A percentile compares a stretch with the other conserved stretches of the same genome.
These are phyloP conservation scores for Acacia crassicarpa DNA, from an alignment of 306 rosid species.

Conservation along the genomic window DNA sequence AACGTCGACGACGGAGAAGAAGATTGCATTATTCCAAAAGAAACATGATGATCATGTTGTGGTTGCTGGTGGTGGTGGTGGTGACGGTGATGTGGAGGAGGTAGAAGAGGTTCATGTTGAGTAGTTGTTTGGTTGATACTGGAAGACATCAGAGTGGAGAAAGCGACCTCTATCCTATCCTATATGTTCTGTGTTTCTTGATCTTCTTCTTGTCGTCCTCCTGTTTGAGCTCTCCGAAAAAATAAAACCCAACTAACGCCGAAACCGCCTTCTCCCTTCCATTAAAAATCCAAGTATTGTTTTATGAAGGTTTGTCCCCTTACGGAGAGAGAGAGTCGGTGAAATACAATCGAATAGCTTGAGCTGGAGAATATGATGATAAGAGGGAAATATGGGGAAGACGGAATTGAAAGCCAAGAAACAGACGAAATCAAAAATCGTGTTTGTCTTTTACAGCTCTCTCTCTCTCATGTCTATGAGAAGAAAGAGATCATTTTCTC, in stretches of 20 bases:
- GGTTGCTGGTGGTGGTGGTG: conserved; percentile 24
- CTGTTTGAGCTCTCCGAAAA: conserved; percentile 27
- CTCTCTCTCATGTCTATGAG: conserved; percentile 22
- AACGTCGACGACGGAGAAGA: conserved; percentile 63
- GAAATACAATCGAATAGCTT: conserved; percentile 35
- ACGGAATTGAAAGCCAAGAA: conserved; percentile 54
- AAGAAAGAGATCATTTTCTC: conserved; percentile 40
- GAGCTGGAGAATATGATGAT: conserved; percentile 5
- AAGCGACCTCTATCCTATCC: conserved; percentile 27
- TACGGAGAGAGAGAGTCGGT: conserved; percentile 54
- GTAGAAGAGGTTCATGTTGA: conserved; percentile 50
- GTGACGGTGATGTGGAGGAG: conserved; percentile 44
- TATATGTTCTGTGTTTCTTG: conserved; percentile 29
- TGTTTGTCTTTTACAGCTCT: conserved; percentile 8
- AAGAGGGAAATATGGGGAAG: conserved; percentile 12
- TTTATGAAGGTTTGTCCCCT: conserved; percentile 5
- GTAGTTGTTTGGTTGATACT: conserved; percentile 36
- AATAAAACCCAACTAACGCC: conserved; percentile 43
- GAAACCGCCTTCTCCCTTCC: conserved; percentile 48
- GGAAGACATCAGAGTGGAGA: conserved; percentile 52
- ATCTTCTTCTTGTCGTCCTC: conserved; percentile 29
- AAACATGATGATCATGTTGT: conserved; percentile 43
- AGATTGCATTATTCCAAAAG: conserved; percentile 75
- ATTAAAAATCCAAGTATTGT: conserved; percentile 20
- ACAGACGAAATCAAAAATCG: conserved; percentile 38